phyloP scores from a whole-genome alignment of 2,329 filamentous ascomycete species.

The Akanthomyces lecanii region DNA sequence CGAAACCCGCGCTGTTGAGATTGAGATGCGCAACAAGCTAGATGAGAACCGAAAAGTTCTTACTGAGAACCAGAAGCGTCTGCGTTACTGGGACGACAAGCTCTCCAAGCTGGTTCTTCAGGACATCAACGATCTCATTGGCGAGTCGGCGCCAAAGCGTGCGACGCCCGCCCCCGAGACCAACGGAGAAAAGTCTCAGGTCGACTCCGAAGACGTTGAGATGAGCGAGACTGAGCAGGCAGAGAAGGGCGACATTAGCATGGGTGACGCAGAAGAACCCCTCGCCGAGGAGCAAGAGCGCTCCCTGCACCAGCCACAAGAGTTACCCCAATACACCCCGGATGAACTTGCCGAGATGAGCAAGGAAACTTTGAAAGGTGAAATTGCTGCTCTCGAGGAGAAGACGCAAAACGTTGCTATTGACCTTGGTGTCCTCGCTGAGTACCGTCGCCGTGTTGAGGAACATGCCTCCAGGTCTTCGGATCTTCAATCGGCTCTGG shows the following conservation, averaged over 20 bases:
- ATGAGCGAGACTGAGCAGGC: conserved; percentile 28
- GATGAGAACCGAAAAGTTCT: conserved; percentile 93
- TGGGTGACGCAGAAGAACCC: conserved; percentile 4
- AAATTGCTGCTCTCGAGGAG: conserved; percentile 60
- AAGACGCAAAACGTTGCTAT: conserved; percentile 81
- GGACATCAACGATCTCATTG: conserved; percentile 66
- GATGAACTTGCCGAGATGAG: conserved; percentile 65
- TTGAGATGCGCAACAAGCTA: conserved; percentile 97
- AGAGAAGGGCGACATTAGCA: conserved; percentile 19
- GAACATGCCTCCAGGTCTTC: conserved; percentile 78
- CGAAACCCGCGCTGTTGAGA: conserved; percentile 81
- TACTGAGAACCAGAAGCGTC: conserved; percentile 77
- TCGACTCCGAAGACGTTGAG: conserved; percentile 31
- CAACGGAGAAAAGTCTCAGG: conserved; percentile 22
- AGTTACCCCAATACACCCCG: conserved; percentile 73
- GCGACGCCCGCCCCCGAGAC: conserved; percentile 20
- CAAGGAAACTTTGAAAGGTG: conserved; percentile 56
- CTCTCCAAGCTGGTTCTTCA: conserved; percentile 78
- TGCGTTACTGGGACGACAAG: conserved; percentile 87
- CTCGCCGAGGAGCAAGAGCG: conserved; percentile 21
- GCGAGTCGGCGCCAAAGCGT: conserved; percentile 30
- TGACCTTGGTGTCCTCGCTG: conserved; percentile 81
- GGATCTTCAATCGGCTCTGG: conserved; percentile 75
- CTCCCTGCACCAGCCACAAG: conserved; percentile 39
- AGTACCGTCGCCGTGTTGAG: conserved; percentile 81